These are phyloP conservation scores for Isoetes taiwanensis DNA, from an alignment of 75 land plant genomes.

Conservation along the genomic window DNA sequence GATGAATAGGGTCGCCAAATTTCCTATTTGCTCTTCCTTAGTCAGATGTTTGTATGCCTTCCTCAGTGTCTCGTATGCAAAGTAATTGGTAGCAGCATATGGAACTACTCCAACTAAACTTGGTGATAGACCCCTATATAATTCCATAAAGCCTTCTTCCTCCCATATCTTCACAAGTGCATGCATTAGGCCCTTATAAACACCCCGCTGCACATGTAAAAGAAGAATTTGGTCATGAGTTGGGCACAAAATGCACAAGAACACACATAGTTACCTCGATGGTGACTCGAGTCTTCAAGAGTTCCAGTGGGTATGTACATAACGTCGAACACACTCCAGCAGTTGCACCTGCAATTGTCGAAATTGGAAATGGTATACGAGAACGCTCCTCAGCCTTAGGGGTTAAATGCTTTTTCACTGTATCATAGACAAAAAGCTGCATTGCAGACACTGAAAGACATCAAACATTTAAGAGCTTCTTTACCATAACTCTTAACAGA, in stretches of 20 bases:
- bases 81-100: slow-evolving; percentile 87
- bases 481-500: too few relatives aligned
- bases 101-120: slow-evolving; percentile 90
- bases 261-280: not conserved
- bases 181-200: slow-evolving; percentile 57
- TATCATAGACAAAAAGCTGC: not conserved
- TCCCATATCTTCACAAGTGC: slow-evolving; percentile 67
- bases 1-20: slow-evolving; percentile 67
- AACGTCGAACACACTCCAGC: not conserved
- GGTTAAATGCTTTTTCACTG: not conserved
- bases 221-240: not conserved
- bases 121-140: slow-evolving; percentile 81
- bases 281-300: not conserved
- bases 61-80: slow-evolving; percentile 63
- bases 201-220: slow-evolving; percentile 49
- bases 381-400: not conserved
- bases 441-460: too few relatives aligned
- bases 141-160: slow-evolving; percentile 73
- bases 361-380: not conserved
- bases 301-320: not conserved
- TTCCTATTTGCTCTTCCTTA: slow-evolving; percentile 62
- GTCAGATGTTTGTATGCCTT: slow-evolving; percentile 50
- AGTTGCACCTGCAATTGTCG: not conserved
- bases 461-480: too few relatives aligned
- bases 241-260: too few relatives aligned